phyloP scores from a whole-genome alignment of 2,329 filamentous ascomycete genomes.

The Colletotrichum tropicicola region DNA sequence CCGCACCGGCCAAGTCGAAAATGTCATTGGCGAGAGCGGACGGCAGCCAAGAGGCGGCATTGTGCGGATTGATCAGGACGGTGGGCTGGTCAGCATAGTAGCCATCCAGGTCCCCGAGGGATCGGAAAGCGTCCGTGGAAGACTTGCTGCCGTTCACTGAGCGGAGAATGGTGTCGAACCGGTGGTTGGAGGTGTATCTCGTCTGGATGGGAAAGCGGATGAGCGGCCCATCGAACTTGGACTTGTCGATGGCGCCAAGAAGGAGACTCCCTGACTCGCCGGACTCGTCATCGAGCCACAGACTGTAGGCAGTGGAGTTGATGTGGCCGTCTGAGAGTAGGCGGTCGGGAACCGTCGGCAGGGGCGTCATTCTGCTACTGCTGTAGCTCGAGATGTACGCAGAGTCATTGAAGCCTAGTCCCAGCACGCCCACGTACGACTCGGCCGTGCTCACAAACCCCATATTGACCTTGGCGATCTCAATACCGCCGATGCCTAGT shows the following conservation, averaged over 20 bases:
- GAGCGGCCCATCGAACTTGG: slow-evolving; percentile 35
- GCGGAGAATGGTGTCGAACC: slow-evolving; percentile 3
- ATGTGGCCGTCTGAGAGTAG: slow-evolving; percentile 71
- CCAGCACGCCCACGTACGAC: slow-evolving; percentile 64
- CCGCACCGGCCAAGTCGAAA: slow-evolving; percentile 38
- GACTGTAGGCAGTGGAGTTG: slow-evolving; percentile 70
- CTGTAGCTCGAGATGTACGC: slow-evolving; percentile 46
- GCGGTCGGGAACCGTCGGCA: slow-evolving; percentile 71
- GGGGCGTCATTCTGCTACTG: slow-evolving; percentile 22
- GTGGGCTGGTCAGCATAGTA: background rate
- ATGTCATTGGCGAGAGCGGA: slow-evolving; percentile 34
- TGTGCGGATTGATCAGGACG: slow-evolving; percentile 7
- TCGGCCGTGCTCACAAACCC: slow-evolving; percentile 59
- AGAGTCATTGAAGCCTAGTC: slow-evolving; percentile 65
- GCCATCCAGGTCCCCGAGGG: background rate
- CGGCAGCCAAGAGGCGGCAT: slow-evolving; percentile 32
- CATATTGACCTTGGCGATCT: slow-evolving; percentile 61
- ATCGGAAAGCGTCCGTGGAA: background rate
- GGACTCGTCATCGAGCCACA: slow-evolving; percentile 60
- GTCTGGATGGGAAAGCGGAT: slow-evolving; percentile 4
- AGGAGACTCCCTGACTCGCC: slow-evolving; percentile 14
- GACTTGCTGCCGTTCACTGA: slow-evolving; percentile 15
- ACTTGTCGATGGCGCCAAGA: slow-evolving; percentile 26
- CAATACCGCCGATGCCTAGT: slow-evolving; percentile 57
- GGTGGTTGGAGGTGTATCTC: background rate